phyloP scores from a whole-genome alignment of 306 rosid genomes.

The Pueraria montana region DNA sequence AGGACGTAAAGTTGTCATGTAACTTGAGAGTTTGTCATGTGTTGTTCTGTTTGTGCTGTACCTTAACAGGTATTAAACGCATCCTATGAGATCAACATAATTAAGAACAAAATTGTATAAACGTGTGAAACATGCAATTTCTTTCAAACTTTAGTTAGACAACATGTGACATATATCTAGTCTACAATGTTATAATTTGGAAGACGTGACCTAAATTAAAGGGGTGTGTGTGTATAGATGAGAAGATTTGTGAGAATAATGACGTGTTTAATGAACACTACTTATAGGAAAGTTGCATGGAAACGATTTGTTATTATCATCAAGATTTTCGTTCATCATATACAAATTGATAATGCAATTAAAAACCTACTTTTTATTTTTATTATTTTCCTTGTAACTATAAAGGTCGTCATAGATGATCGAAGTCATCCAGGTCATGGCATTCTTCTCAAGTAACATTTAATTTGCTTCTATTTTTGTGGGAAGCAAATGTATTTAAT shows the following conservation, averaged over 20 bases:
- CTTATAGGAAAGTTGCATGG: not conserved
- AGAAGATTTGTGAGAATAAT: constrained; percentile 6
- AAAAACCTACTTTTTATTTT: not conserved
- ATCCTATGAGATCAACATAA: too few relatives aligned
- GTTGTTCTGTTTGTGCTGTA: too few relatives aligned
- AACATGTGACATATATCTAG: constrained; percentile 5
- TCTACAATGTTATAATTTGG: not conserved
- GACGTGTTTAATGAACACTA: not conserved
- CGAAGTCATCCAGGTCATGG: not conserved
- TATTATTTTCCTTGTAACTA: not conserved
- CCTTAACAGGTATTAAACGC: too few relatives aligned
- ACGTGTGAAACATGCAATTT: constrained; percentile 35
- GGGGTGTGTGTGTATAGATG: not conserved
- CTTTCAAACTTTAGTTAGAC: constrained; percentile 27
- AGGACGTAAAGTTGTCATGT: too few relatives aligned
- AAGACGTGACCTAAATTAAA: not conserved
- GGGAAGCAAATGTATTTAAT: constrained; percentile 29
- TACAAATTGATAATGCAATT: not conserved
- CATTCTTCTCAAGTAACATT: constrained; percentile 16
- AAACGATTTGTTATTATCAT: not conserved
- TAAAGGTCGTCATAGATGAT: not conserved
- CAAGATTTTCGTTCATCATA: constrained; percentile 1
- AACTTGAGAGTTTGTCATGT: too few relatives aligned
- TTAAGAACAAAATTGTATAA: constrained; percentile 1
- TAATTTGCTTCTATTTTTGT: constrained; percentile 38